Evolutionary conservation across 1,284 basidiomycete species (phyloP).

Genomic region (Tilletia walkeri): DNA sequence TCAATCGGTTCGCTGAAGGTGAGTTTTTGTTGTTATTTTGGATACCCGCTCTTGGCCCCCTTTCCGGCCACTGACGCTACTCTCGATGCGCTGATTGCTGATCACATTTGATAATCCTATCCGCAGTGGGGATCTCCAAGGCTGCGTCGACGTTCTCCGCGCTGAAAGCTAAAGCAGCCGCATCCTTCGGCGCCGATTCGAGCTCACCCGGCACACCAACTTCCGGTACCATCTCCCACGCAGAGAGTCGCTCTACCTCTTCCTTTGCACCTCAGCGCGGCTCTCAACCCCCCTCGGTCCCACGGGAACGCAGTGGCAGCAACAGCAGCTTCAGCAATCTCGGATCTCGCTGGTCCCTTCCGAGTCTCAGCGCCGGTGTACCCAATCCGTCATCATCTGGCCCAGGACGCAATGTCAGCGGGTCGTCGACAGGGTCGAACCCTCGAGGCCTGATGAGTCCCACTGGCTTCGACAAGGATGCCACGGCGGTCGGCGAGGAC

Average conservation of each 20-base stretch:
- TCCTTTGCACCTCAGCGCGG: neutral
- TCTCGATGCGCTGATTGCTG: neutral
- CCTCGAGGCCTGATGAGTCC: slow-evolving; percentile 21
- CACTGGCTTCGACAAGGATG: slow-evolving; percentile 31
- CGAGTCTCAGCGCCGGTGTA: neutral
- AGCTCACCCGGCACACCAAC: neutral
- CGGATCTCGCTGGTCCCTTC: neutral
- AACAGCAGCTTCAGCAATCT: neutral
- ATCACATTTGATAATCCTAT: too few relatives aligned
- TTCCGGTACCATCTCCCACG: neutral
- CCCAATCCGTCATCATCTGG: slow-evolving; percentile 21
- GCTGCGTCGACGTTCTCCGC: slow-evolving; percentile 43
- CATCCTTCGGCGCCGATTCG: slow-evolving; percentile 26
- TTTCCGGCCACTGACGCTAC: neutral
- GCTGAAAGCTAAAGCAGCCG: slow-evolving; percentile 38
- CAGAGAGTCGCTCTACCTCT: slow-evolving; percentile 2
- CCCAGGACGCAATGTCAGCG: slow-evolving; percentile 15
- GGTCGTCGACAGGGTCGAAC: slow-evolving; percentile 21
- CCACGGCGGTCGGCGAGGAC: slow-evolving; percentile 40
- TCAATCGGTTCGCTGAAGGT: slow-evolving; percentile 43
- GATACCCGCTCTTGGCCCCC: neutral
- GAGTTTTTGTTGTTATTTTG: neutral
- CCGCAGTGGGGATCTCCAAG: slow-evolving; percentile 27
- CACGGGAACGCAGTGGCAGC: neutral
- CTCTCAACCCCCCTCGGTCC: neutral